Percentiles rank a stretch among this genome's conserved stretches.
Conservation (phyloP, 768 basidiomycete genomes). For the Lentinula raphanica region DNA sequence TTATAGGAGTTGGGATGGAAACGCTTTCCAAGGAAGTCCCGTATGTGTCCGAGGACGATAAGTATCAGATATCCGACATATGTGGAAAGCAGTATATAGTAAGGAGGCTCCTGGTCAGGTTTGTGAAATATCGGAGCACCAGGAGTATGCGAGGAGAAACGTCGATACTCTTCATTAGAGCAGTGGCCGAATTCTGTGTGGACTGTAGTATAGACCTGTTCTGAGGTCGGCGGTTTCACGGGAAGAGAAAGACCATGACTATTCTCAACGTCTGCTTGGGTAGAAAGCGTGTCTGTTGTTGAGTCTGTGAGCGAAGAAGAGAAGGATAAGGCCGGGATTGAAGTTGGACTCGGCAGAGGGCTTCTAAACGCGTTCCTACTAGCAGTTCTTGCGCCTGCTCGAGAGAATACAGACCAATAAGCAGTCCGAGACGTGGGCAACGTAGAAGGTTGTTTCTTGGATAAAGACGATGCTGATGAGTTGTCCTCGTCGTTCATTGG, state of each 20-base stretch:
- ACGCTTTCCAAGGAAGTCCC: conserved; percentile 93
- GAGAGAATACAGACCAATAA: conserved; percentile 55
- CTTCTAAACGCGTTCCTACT: conserved; percentile 46
- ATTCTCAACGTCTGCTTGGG: conserved; percentile 47
- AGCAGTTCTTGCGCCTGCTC: conserved; percentile 63
- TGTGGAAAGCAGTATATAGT: conserved; percentile 62
- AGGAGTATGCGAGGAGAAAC: conserved; percentile 54
- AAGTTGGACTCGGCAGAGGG: no score
- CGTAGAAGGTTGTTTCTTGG: conserved; percentile 46
- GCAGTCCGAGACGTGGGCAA: conserved; percentile 47
- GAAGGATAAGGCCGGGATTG: conserved; percentile 68
- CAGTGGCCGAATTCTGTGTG: conserved; percentile 95
- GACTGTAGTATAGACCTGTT: conserved; percentile 70
- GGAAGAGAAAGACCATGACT: conserved; percentile 58
- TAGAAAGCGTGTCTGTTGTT: conserved; percentile 62
- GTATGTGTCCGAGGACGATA: conserved; percentile 87
- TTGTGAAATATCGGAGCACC: conserved; percentile 46
- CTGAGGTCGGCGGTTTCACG: conserved; percentile 68
- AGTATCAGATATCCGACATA: conserved; percentile 82
- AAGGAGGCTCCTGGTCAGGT: conserved; percentile 80
- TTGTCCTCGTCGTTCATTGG: conserved; percentile 45
- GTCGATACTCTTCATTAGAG: conserved; percentile 68
- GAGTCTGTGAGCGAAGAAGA: conserved; percentile 68
- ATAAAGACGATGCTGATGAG: conserved; percentile 44
- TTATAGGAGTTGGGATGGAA: conserved; percentile 63